These are phyloP conservation scores for Coemansia sp. DNA, from an alignment of 192 early-diverging fungal genomes.

Conservation along the genomic window DNA sequence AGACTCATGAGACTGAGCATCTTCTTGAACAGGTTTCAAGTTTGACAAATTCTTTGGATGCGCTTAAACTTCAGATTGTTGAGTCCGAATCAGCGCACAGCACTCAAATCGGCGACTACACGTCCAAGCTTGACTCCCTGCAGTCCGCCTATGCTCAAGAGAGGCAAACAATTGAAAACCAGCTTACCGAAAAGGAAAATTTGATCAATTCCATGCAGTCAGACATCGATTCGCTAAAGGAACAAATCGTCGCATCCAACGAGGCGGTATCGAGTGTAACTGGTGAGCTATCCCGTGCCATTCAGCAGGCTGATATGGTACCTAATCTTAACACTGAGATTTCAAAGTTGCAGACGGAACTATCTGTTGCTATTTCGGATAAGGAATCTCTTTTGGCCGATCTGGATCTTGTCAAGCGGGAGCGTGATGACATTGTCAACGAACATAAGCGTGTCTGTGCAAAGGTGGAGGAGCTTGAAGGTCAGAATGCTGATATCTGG, in stretches of 20 bases:
- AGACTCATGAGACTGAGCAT: slow-evolving; percentile 8
- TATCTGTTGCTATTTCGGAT: not conserved
- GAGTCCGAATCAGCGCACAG: not conserved
- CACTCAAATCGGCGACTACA: not conserved
- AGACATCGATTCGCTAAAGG: not conserved
- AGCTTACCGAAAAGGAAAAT: not conserved
- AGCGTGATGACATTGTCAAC: slow-evolving; percentile 4
- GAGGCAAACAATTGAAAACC: not conserved
- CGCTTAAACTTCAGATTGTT: slow-evolving; percentile 1
- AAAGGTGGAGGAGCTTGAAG: slow-evolving; percentile 25
- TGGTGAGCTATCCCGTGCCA: not conserved
- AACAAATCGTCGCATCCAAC: not conserved
- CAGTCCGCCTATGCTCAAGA: not conserved
- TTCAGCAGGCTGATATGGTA: slow-evolving; percentile 6
- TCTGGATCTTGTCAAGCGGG: slow-evolving; percentile 6
- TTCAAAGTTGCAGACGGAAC: not conserved
- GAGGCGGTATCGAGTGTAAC: not conserved
- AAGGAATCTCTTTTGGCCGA: not conserved
- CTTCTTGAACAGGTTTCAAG: not conserved
- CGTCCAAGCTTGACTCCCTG: not conserved
- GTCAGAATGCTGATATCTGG: slow-evolving; percentile 36
- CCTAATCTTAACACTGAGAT: slow-evolving; percentile 1
- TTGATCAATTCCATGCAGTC: not conserved
- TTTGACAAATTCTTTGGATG: not conserved
- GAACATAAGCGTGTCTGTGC: slow-evolving; percentile 2